phyloP scores from a whole-genome alignment of 352 stramenopile genomes.

The Halophytophthora polymorphica region DNA sequence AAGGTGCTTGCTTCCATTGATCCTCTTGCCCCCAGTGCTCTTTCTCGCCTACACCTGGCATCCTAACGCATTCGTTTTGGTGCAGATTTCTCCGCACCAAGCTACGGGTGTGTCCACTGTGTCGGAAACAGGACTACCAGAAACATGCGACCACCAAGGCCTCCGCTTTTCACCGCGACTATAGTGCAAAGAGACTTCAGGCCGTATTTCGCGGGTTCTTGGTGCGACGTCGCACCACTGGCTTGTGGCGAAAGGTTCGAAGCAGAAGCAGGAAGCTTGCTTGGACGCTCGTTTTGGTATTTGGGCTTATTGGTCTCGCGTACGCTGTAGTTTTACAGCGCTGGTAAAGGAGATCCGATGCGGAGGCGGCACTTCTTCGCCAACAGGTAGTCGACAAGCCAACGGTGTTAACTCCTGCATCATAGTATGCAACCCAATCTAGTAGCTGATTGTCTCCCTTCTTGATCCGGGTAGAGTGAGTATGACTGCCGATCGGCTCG shows the following conservation, averaged over 20 bases:
- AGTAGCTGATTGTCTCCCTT: neutral
- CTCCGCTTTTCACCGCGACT: slow-evolving; percentile 42
- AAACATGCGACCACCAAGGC: slow-evolving; percentile 59
- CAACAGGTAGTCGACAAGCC: slow-evolving; percentile 39
- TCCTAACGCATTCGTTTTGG: neutral
- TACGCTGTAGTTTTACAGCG: slow-evolving; percentile 55
- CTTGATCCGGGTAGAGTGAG: slow-evolving; percentile 36
- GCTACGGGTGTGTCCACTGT: slow-evolving; percentile 79
- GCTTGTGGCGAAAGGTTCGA: slow-evolving; percentile 33
- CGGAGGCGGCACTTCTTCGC: slow-evolving; percentile 61
- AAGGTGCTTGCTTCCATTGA: slow-evolving; percentile 21
- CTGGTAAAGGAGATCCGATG: slow-evolving; percentile 50
- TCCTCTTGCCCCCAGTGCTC: neutral
- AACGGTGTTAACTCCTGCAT: neutral
- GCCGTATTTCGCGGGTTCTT: slow-evolving; percentile 33
- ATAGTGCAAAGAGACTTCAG: slow-evolving; percentile 59
- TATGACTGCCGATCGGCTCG: slow-evolving; percentile 52
- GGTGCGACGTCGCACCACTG: slow-evolving; percentile 15
- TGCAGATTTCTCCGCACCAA: slow-evolving; percentile 69
- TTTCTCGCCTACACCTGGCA: neutral
- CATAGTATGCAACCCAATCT: neutral
- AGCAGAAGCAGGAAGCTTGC: neutral
- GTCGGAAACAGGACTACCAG: slow-evolving; percentile 82
- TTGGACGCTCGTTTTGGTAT: neutral
- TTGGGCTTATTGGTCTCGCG: slow-evolving; percentile 1